A percentile compares a stretch with the other conserved stretches of the same genome.
Evolutionary conservation across 495 filamentous ascomycete species (phyloP).

Genomic region (Achaetomiella virescens): DNA sequence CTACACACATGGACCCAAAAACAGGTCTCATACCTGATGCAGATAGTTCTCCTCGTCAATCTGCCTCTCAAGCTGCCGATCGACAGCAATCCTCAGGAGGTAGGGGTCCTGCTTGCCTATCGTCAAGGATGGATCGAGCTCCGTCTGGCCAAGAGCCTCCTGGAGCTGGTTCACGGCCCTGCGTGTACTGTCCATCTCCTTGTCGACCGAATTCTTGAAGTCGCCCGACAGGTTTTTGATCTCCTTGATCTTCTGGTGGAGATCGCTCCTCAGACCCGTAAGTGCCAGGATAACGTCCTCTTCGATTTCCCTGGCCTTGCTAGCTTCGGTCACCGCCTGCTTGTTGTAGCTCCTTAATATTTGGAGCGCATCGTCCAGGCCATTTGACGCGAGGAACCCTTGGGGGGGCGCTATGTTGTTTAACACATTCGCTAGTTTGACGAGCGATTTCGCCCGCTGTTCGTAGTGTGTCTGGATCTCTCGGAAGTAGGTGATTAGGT

Average conservation of each 20-base stretch:
- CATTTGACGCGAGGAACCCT: slow-evolving; percentile 67
- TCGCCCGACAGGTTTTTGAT: slow-evolving; percentile 88
- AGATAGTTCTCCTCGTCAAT: slow-evolving; percentile 97
- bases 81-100: slow-evolving; percentile 73
- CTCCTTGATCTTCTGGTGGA: slow-evolving; percentile 95
- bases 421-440: slow-evolving; percentile 76
- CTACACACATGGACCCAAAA: slow-evolving; percentile 12
- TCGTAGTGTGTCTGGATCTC: slow-evolving; percentile 92
- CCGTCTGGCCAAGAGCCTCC: slow-evolving; percentile 69
- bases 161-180: slow-evolving; percentile 70
- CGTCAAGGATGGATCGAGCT: slow-evolving; percentile 66
- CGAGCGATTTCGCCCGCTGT: slow-evolving; percentile 69
- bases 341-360: slow-evolving; percentile 79
- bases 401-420: slow-evolving; percentile 71
- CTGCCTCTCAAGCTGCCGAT: slow-evolving; percentile 82
- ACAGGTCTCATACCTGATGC: slow-evolving; percentile 58
- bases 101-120: slow-evolving; percentile 89
- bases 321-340: slow-evolving; percentile 70
- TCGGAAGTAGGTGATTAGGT: slow-evolving; percentile 88
- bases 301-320: slow-evolving; percentile 85
- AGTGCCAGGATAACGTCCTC: slow-evolving; percentile 83
- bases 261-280: slow-evolving; percentile 76
- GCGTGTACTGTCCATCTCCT: slow-evolving; percentile 65
- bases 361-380: slow-evolving; percentile 77
- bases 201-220: slow-evolving; percentile 86